phyloP scores from a whole-genome alignment of 2,329 filamentous ascomycete genomes.

The Periglandula ipomoeae region DNA sequence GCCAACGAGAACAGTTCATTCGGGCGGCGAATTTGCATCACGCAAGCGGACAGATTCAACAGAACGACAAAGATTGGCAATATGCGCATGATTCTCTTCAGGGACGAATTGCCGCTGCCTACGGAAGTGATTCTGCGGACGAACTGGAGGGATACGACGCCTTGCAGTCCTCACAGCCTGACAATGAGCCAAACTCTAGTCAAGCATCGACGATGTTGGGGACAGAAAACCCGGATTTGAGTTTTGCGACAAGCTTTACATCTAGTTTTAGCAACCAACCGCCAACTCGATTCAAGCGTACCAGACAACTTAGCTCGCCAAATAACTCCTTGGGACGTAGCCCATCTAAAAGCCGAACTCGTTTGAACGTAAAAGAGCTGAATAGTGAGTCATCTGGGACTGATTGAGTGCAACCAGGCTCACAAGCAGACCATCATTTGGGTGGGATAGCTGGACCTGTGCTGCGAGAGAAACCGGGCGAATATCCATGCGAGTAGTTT shows the following conservation, averaged over 20 bases:
- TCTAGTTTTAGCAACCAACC: too few species aligned
- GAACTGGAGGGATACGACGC: background rate
- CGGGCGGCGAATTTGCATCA: conserved; percentile 16
- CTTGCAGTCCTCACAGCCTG: background rate
- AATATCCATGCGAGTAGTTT: too few species aligned
- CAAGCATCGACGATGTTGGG: background rate
- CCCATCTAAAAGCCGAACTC: too few species aligned
- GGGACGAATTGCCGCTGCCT: background rate
- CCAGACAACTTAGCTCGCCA: too few species aligned
- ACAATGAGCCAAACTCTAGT: background rate
- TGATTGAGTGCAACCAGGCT: too few species aligned
- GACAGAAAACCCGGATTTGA: background rate
- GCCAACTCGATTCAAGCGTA: too few species aligned
- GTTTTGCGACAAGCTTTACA: background rate
- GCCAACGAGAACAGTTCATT: conserved; percentile 26
- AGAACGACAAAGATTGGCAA: background rate
- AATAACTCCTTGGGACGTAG: too few species aligned
- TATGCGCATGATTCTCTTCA: conserved; percentile 1
- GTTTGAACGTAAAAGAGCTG: too few species aligned
- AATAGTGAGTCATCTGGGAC: too few species aligned
- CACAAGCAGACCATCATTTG: too few species aligned
- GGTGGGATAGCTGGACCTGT: too few species aligned
- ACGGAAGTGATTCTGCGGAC: background rate
- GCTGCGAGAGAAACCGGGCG: too few species aligned
- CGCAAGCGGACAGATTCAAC: background rate